These are phyloP conservation scores for Diversispora epigaea DNA, from an alignment of 192 early-diverging fungal species.

Conservation along the genomic window DNA sequence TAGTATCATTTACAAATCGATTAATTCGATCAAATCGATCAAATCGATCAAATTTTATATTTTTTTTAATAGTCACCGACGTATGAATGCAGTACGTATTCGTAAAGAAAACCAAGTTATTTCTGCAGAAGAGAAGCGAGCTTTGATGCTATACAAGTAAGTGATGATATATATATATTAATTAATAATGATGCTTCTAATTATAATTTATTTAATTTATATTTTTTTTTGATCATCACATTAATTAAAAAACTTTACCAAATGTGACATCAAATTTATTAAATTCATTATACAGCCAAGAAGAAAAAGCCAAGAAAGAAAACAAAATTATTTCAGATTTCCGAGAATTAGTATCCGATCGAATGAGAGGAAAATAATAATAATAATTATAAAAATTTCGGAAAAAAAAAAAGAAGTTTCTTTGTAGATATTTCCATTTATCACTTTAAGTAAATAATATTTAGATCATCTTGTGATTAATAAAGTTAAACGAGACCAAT, in stretches of 20 bases:
- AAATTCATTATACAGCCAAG: constrained; percentile 48
- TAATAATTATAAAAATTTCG: too few relatives aligned
- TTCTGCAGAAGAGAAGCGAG: constrained; percentile 90
- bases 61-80: constrained; percentile 58
- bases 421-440: too few relatives aligned
- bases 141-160: constrained; percentile 73
- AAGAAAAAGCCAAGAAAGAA: constrained; percentile 88
- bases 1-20: not conserved
- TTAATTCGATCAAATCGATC: not conserved
- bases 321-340: constrained; percentile 89
- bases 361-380: constrained; percentile 40
- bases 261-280: not conserved
- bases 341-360: constrained; percentile 78
- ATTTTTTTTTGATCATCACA: too few relatives aligned
- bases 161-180: not conserved
- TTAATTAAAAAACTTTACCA: too few relatives aligned
- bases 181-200: too few relatives aligned
- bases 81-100: constrained; percentile 95
- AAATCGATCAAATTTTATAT: not conserved
- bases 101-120: constrained; percentile 97
- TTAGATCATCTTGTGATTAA: too few relatives aligned
- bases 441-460: too few relatives aligned
- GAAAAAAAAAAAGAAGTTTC: too few relatives aligned
- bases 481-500: too few relatives aligned
- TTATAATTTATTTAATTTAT: too few relatives aligned